Percentiles rank a stretch among this genome's conserved stretches.
phyloP scores from a whole-genome alignment of 1,284 basidiomycete genomes.

The Fistulinella staudtii region DNA sequence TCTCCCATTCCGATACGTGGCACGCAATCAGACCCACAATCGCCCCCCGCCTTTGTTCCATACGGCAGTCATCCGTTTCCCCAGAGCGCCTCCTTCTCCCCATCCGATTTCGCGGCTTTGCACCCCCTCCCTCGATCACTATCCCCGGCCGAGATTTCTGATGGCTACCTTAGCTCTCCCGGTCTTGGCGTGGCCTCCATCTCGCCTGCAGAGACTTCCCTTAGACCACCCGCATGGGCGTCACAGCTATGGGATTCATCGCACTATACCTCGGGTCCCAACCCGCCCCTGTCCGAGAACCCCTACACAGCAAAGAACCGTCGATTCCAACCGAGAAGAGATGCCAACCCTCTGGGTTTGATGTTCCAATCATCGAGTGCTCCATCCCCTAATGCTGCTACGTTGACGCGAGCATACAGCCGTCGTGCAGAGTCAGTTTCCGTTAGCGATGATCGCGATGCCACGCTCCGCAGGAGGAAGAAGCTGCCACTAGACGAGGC shows the following conservation, averaged over 20 bases:
- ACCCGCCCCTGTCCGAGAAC: conserved; percentile 43
- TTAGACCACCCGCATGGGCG: conserved; percentile 55
- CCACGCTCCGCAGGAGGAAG: conserved; percentile 65
- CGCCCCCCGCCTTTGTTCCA: conserved; percentile 40
- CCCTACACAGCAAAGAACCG: conserved; percentile 30
- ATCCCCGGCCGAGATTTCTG: conserved; percentile 50
- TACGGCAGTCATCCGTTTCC: conserved; percentile 45
- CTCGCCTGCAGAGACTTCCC: conserved; percentile 52
- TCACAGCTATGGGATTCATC: conserved; percentile 55
- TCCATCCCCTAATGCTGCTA: conserved; percentile 46
- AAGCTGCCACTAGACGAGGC: conserved; percentile 46
- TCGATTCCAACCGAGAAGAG: conserved; percentile 36
- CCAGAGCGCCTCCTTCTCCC: conserved; percentile 51
- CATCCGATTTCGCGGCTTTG: conserved; percentile 53
- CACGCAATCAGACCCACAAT: conserved; percentile 36
- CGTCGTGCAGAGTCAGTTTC: conserved; percentile 62
- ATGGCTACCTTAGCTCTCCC: conserved; percentile 37
- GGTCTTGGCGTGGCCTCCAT: conserved; percentile 47
- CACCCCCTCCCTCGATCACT: conserved; percentile 55
- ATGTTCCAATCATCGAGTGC: conserved; percentile 76
- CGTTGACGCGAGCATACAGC: conserved; percentile 53
- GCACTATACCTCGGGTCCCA: conserved; percentile 30
- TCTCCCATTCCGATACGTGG: conserved; percentile 63
- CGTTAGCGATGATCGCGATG: conserved; percentile 60
- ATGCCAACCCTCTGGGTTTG: conserved; percentile 50